phyloP scores from a whole-genome alignment of 805 yeast genomes.

The Ogataea angusta region DNA sequence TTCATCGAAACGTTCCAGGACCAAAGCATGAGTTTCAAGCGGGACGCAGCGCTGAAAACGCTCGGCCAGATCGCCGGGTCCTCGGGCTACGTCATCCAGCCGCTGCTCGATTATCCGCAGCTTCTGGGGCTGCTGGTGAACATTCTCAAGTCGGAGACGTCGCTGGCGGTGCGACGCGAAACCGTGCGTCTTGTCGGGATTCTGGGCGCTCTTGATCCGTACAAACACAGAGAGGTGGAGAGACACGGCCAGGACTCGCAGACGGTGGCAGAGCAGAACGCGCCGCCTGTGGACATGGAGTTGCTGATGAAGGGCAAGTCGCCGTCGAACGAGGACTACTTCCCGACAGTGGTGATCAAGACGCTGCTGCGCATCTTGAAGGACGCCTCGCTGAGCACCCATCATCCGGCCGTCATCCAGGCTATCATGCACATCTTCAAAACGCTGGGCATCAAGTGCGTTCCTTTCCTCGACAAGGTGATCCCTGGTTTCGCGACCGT shows the following conservation, averaged over 20 bases:
- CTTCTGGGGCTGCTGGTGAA: constrained; percentile 76
- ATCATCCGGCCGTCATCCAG: constrained; percentile 90
- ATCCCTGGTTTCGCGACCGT: constrained; percentile 85
- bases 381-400: constrained; percentile 79
- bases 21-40: constrained; percentile 80
- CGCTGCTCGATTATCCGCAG: constrained; percentile 87
- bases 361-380: constrained; percentile 79
- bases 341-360: constrained; percentile 90
- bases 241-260: constrained; percentile 39
- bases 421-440: constrained; percentile 90
- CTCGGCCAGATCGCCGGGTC: constrained; percentile 86
- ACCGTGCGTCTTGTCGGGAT: constrained; percentile 88
- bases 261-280: constrained; percentile 65
- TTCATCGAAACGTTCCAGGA: constrained; percentile 86
- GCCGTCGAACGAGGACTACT: constrained; percentile 89
- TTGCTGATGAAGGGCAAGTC: constrained; percentile 90
- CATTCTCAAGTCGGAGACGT: constrained; percentile 76
- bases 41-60: constrained; percentile 86
- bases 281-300: constrained; percentile 88
- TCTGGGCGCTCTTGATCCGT: constrained; percentile 95
- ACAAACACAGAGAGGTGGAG: constrained; percentile 89
- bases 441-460: constrained; percentile 83
- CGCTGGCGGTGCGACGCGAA: constrained; percentile 74
- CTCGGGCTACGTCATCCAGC: constrained; percentile 93
- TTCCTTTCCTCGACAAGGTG: constrained; percentile 81